phyloP scores from a whole-genome alignment of 148 eudicot genomes.

The Rhododendron williamsianum region DNA sequence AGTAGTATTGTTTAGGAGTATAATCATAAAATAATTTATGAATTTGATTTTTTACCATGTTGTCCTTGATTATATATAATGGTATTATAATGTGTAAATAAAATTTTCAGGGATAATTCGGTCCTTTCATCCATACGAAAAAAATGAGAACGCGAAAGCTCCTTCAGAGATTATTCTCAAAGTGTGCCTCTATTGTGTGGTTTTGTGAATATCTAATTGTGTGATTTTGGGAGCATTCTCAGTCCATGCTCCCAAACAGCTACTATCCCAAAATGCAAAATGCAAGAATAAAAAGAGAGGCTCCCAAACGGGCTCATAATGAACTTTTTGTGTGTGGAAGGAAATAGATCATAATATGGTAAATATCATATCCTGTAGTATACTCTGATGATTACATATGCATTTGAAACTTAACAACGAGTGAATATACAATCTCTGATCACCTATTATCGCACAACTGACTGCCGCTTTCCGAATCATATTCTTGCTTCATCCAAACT shows the following conservation, averaged over 20 bases:
- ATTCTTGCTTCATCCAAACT: neutral
- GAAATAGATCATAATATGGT: neutral
- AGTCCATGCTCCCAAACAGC: neutral
- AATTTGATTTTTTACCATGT: neutral
- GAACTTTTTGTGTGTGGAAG: neutral
- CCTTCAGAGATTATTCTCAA: neutral
- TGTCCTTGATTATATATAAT: neutral
- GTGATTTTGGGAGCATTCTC: too few species aligned
- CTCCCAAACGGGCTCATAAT: neutral
- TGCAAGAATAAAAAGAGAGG: neutral
- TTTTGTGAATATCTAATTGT: neutral
- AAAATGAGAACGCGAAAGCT: neutral
- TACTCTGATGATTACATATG: neutral
- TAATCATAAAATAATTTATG: neutral
- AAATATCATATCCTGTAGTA: neutral
- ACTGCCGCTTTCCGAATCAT: neutral
- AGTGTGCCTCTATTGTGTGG: neutral
- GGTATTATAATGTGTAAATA: neutral
- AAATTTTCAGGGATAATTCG: neutral
- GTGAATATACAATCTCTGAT: too few species aligned
- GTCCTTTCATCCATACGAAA: neutral
- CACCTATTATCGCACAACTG: too few species aligned
- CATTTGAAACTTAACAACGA: neutral
- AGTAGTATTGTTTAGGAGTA: neutral
- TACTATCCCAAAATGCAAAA: neutral